phyloP scores from a whole-genome alignment of 2,329 filamentous ascomycete genomes.

The Aureobasidium melanogenum region DNA sequence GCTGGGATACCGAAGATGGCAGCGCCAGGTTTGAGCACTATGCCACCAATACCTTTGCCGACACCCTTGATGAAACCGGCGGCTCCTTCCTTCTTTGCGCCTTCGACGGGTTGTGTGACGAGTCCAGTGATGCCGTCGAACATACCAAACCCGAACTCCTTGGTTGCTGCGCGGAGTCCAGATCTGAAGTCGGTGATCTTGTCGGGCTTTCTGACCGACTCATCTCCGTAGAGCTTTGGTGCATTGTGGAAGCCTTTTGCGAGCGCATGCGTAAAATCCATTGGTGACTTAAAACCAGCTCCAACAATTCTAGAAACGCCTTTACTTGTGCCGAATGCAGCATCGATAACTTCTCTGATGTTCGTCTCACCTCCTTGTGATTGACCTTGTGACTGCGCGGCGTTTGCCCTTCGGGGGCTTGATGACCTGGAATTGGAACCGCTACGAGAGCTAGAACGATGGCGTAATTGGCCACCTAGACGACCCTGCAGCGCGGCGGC shows the following conservation, averaged over 20 bases:
- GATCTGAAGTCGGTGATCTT: slow-evolving; percentile 58
- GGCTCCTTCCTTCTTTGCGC: slow-evolving; percentile 51
- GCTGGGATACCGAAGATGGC: slow-evolving; percentile 45
- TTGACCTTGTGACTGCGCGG: neutral
- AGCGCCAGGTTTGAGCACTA: slow-evolving; percentile 66
- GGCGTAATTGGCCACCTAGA: neutral
- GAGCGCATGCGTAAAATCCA: slow-evolving; percentile 52
- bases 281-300: slow-evolving; percentile 40
- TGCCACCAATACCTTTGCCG: slow-evolving; percentile 67
- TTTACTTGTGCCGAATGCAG: slow-evolving; percentile 24
- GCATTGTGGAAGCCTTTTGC: slow-evolving; percentile 65
- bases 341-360: slow-evolving; percentile 13
- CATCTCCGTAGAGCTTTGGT: slow-evolving; percentile 60
- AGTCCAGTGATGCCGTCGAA: slow-evolving; percentile 71
- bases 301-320: slow-evolving; percentile 28
- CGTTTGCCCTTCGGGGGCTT: neutral
- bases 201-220: slow-evolving; percentile 55
- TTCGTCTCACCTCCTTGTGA: neutral
- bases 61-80: slow-evolving; percentile 67
- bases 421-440: neutral
- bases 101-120: slow-evolving; percentile 62
- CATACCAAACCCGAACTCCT: slow-evolving; percentile 63
- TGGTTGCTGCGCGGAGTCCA: slow-evolving; percentile 33
- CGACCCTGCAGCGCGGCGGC: slow-evolving; percentile 12
- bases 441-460: slow-evolving; percentile 1